These are phyloP conservation scores for Vigna radiata DNA, from an alignment of 306 rosid species.

Conservation along the genomic window DNA sequence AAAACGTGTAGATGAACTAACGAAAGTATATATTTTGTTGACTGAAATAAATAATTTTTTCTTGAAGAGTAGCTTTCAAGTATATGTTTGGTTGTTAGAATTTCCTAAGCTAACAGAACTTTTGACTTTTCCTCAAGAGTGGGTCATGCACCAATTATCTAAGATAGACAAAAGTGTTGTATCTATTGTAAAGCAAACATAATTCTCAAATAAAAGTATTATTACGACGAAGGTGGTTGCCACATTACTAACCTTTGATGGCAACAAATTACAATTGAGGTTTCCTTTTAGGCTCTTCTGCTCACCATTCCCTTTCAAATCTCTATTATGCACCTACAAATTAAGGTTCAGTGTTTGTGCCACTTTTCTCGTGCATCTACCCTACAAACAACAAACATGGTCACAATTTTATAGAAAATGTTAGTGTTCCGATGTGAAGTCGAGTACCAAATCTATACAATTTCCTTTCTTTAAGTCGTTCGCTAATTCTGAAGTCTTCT, in stretches of 20 bases:
- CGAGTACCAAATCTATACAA: no score
- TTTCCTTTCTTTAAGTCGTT: no score
- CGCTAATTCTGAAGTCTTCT: no score
- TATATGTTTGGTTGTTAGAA: not conserved
- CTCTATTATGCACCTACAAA: not conserved
- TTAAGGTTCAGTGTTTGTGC: slow-evolving; percentile 19
- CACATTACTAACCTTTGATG: not conserved
- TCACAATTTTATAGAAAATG: no score
- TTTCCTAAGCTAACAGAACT: not conserved
- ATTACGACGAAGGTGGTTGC: slow-evolving; percentile 4
- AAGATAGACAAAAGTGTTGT: not conserved
- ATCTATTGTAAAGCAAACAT: not conserved
- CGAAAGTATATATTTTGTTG: not conserved
- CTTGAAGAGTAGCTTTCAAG: not conserved
- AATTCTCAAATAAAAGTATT: no score
- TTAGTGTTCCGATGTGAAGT: no score
- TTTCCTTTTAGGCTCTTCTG: slow-evolving; percentile 40
- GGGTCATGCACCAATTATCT: slow-evolving; percentile 22
- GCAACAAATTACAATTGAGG: slow-evolving; percentile 27
- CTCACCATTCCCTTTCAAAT: slow-evolving; percentile 43
- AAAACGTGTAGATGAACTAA: no score
- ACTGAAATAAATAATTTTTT: not conserved
- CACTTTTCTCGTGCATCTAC: not conserved
- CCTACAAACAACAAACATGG: not conserved
- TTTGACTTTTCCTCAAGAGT: slow-evolving; percentile 7